Conservation (phyloP, 805 yeast species). For the Ogataea nitratoaversa region DNA sequence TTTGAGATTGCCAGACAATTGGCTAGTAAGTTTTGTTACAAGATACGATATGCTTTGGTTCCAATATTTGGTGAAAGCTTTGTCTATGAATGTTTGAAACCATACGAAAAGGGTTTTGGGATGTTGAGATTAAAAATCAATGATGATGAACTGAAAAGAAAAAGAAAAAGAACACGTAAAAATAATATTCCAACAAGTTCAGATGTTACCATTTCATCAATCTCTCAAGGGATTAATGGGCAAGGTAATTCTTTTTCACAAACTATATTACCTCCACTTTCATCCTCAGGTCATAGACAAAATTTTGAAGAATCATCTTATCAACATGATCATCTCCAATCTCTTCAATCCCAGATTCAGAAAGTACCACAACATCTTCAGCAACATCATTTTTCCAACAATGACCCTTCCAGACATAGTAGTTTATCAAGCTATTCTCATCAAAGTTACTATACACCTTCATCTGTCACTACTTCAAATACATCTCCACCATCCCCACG, state of each 20-base stretch:
- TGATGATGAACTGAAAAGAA: conserved; percentile 25
- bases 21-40: conserved; percentile 72
- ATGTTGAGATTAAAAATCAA: conserved; percentile 42
- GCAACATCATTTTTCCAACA: background rate
- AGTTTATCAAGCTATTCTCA: background rate
- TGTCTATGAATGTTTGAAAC: conserved; percentile 55
- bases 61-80: conserved; percentile 78
- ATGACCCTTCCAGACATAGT: background rate
- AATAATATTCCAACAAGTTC: conserved; percentile 1
- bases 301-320: background rate
- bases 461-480: background rate
- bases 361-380: background rate
- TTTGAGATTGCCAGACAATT: conserved; percentile 59
- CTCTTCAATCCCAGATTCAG: background rate
- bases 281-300: background rate
- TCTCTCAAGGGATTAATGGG: background rate
- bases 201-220: background rate
- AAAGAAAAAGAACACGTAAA: conserved; percentile 19
- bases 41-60: conserved; percentile 67
- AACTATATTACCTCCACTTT: background rate
- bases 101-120: conserved; percentile 62
- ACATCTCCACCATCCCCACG: conserved; percentile 5
- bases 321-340: background rate
- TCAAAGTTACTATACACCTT: background rate
- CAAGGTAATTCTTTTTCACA: background rate